Base-by-base conservation (phyloP, 2,329 filamentous ascomycete genomes). In the Xenosphaeropsis pyriputrescens region DNA sequence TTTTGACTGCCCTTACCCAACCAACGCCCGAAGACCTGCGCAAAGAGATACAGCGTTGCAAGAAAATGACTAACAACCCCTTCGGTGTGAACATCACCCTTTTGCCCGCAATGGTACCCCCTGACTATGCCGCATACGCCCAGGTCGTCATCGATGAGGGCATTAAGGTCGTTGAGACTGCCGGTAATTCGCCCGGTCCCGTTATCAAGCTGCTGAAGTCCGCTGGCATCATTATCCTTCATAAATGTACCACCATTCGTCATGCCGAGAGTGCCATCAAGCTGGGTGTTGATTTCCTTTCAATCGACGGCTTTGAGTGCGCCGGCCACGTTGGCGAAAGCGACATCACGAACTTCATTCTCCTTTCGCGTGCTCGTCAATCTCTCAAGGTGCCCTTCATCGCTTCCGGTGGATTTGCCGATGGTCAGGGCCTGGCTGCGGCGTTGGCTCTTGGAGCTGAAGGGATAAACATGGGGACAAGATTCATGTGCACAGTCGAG, bases 221-320 rank as follows among this genome's bases (percentile, higher is more conserved):
- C 43, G 82, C 79, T 5, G 76, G 75, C 40, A 72, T 74, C 51
- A 89, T 72, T 39, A 77, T 98, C 50, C 66, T 98, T 40, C 91
- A 98, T 72, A 98, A 98, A 65, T 96, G 91, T 68, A 98, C 91
- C 7, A 93, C 85, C 5, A 93, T 98, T 62, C 70, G 86, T 39
- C 91, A 98, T 57, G 91, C 91, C 15, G 75, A 85, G 58, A 86
- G 81, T 47, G 91, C 91, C 35, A 72, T 93, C 41, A 94, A 93
- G 62, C 76, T 96, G 30, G 91, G 91, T 45, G 91, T 95, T 4
- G 91, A 98, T 60, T 96, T 98, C 62, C 64, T 98, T 41, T 88
- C 80, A 47, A 96, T 98, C 50, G 91, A 98, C 56, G 91, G 91
- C 32, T 96, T 98, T 56, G 91, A 98, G 61, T 98, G 91, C 63